Evolutionary conservation across 768 basidiomycete species (phyloP).

Genomic region (Termitomyces sp.): DNA sequence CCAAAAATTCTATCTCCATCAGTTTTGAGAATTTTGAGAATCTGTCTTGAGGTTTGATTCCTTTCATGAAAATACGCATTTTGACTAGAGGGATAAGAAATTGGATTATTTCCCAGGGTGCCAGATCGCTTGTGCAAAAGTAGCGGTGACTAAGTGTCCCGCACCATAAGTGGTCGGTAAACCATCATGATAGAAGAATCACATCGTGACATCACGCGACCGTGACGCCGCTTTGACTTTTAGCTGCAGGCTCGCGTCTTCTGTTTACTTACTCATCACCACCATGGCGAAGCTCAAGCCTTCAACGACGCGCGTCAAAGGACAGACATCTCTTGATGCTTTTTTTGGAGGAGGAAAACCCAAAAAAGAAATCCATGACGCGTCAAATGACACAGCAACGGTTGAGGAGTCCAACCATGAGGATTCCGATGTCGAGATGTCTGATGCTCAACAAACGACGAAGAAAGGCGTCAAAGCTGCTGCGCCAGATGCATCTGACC

Average conservation of each 20-base stretch:
- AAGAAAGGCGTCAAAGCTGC: slow-evolving; percentile 39
- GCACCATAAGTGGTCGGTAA: background rate
- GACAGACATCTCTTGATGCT: slow-evolving; percentile 52
- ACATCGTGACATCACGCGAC: slow-evolving; percentile 23
- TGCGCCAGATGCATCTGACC: slow-evolving; percentile 57
- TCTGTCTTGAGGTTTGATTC: too few relatives aligned
- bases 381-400: slow-evolving; percentile 27
- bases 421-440: slow-evolving; percentile 34
- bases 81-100: too few relatives aligned
- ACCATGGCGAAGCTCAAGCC: slow-evolving; percentile 50
- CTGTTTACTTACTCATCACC: slow-evolving; percentile 15
- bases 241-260: slow-evolving; percentile 11
- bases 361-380: slow-evolving; percentile 31
- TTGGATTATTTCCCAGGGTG: too few relatives aligned
- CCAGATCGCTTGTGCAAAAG: too few relatives aligned
- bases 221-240: slow-evolving; percentile 14
- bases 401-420: slow-evolving; percentile 33
- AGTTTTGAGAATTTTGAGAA: too few relatives aligned
- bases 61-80: too few relatives aligned
- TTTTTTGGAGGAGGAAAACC: slow-evolving; percentile 50
- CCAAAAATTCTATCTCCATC: too few relatives aligned
- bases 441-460: slow-evolving; percentile 23
- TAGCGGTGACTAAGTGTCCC: too few relatives aligned
- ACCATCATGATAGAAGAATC: background rate
- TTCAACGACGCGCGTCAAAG: slow-evolving; percentile 35